Conservation (phyloP, 306 rosid genomes). For the Sesbania bispinosa region DNA sequence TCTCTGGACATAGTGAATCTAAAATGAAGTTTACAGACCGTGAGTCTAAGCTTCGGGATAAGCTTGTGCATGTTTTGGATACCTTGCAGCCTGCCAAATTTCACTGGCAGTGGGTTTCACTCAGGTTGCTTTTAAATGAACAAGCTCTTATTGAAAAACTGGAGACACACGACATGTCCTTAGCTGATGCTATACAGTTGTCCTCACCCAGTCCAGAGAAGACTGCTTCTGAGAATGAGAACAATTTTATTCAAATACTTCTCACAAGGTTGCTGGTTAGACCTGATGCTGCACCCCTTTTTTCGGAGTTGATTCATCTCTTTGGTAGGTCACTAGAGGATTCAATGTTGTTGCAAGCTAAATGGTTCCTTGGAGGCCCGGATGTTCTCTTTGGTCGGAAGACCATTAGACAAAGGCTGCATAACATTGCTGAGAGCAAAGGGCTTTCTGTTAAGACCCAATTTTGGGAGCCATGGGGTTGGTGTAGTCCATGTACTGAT, state of each 20-base stretch:
- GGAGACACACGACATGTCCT: constrained; percentile 50
- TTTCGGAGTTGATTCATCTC: constrained; percentile 87
- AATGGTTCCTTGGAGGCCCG: constrained; percentile 84
- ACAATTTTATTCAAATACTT: constrained; percentile 76
- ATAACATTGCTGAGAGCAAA: constrained; percentile 64
- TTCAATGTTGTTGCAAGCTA: constrained; percentile 92
- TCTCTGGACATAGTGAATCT: constrained; percentile 57
- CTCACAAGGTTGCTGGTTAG: constrained; percentile 89
- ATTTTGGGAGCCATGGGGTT: constrained; percentile 94
- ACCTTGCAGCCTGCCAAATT: constrained; percentile 91
- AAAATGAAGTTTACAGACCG: constrained; percentile 46
- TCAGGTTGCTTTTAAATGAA: constrained; percentile 90
- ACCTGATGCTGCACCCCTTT: constrained; percentile 98
- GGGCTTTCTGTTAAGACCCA: constrained; percentile 66
- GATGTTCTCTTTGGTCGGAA: constrained; percentile 91
- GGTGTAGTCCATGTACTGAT: constrained; percentile 61
- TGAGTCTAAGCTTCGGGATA: constrained; percentile 72
- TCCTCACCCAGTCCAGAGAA: constrained; percentile 75
- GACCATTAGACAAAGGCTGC: constrained; percentile 74
- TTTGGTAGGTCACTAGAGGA: constrained; percentile 89
- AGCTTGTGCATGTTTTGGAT: constrained; percentile 77
- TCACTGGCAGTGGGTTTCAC: constrained; percentile 99
- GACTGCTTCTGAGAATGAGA: constrained; percentile 88
- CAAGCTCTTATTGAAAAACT: constrained; percentile 84
- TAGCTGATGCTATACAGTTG: constrained; percentile 70